Conservation (phyloP, 1,284 basidiomycete genomes). For the Salmacisia buchloeana region DNA sequence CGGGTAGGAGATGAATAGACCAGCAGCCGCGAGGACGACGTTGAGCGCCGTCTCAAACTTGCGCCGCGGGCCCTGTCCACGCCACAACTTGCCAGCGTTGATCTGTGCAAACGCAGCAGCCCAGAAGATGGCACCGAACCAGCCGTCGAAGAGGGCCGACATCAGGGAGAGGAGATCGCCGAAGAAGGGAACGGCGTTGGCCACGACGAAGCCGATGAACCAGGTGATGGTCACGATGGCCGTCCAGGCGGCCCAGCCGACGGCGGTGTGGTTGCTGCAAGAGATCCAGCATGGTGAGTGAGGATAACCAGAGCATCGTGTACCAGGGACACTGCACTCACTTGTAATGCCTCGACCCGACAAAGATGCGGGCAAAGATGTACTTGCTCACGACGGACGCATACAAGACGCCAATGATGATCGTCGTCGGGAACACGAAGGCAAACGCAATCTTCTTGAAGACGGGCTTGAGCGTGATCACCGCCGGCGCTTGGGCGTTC, state of each 20-base stretch:
- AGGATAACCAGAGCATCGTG: background rate
- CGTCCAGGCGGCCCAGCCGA: conserved; percentile 62
- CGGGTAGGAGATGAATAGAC: conserved; percentile 54
- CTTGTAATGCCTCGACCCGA: conserved; percentile 45
- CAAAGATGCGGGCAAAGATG: conserved; percentile 40
- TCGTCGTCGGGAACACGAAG: conserved; percentile 31
- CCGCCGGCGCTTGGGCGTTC: conserved; percentile 58
- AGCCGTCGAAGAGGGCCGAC: conserved; percentile 49
- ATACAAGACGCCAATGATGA: conserved; percentile 41
- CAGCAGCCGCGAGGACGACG: conserved; percentile 51
- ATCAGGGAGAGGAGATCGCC: conserved; percentile 53
- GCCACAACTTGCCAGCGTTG: conserved; percentile 49
- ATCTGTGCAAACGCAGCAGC: conserved; percentile 53
- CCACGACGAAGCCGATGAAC: conserved; percentile 62
- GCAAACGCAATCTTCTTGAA: conserved; percentile 56
- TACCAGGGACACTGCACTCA: too few relatives aligned
- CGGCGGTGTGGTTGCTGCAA: conserved; percentile 55
- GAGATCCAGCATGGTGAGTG: background rate
- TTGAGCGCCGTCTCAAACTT: conserved; percentile 46
- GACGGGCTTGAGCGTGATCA: conserved; percentile 53
- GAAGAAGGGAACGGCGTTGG: conserved; percentile 53
- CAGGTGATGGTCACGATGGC: conserved; percentile 60
- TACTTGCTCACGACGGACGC: conserved; percentile 42
- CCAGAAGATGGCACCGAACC: conserved; percentile 36
- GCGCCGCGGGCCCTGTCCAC: conserved; percentile 19